These are phyloP conservation scores for Basidiobolus meristosporus DNA, from an alignment of 371 early-diverging fungal genomes.

Conservation along the genomic window DNA sequence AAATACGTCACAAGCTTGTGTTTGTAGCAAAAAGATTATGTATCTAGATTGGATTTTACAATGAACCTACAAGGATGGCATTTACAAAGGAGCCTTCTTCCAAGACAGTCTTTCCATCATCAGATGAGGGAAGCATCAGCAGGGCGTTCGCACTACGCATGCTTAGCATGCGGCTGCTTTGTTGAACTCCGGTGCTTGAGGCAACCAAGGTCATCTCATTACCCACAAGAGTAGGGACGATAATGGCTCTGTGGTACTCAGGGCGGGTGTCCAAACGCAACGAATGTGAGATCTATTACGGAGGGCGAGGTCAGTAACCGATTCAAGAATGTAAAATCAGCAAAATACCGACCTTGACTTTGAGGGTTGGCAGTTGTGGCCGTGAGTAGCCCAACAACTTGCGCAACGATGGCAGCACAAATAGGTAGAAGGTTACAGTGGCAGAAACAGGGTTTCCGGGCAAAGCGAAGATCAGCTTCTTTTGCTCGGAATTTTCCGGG, in stretches of 20 bases:
- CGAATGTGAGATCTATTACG: constrained; percentile 9
- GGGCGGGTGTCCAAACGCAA: constrained; percentile 59
- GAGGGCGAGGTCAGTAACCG: not conserved
- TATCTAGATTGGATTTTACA: no score
- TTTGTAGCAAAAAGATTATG: no score
- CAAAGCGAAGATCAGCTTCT: constrained; percentile 58
- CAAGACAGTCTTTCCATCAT: no score
- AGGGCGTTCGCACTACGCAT: constrained; percentile 65
- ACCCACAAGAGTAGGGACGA: constrained; percentile 9
- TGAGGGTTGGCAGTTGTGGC: constrained; percentile 19
- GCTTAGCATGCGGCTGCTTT: constrained; percentile 62
- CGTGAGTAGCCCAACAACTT: constrained; percentile 40
- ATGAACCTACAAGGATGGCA: no score
- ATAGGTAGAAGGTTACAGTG: constrained; percentile 67
- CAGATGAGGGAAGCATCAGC: constrained; percentile 29
- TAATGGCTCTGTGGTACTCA: constrained; percentile 60
- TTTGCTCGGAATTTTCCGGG: not conserved
- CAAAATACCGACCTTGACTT: constrained; percentile 29
- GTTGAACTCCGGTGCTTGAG: constrained; percentile 50
- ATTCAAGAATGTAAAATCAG: not conserved
- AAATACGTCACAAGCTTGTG: no score
- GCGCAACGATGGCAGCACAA: constrained; percentile 69
- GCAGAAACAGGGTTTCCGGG: constrained; percentile 92
- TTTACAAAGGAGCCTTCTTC: no score
- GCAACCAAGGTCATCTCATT: constrained; percentile 18